Conservation (phyloP, 2,329 filamentous ascomycete genomes). For the Penicillium corylophilum region DNA sequence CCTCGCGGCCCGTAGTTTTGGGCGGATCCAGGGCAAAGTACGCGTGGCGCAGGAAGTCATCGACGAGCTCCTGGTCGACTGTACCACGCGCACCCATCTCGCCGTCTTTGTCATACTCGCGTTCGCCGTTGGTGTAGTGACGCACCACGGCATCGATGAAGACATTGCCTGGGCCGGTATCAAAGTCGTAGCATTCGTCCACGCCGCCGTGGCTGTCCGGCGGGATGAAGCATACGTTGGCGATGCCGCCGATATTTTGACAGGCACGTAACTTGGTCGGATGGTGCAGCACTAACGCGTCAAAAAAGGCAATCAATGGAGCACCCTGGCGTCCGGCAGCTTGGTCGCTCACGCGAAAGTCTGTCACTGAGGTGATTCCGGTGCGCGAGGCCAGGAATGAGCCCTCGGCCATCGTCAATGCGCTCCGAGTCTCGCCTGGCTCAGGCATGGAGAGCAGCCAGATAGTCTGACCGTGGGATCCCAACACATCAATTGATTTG, state of each 20-base stretch:
- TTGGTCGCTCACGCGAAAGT: conserved; percentile 59
- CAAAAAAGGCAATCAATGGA: conserved; percentile 59
- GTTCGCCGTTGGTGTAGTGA: conserved; percentile 52
- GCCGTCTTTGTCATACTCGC: conserved; percentile 55
- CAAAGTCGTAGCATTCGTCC: conserved; percentile 51
- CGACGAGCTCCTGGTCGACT: conserved; percentile 53
- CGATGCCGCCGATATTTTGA: conserved; percentile 63
- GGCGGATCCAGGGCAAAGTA: conserved; percentile 55
- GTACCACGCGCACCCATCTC: conserved; percentile 51
- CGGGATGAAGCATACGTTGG: conserved; percentile 56
- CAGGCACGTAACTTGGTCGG: conserved; percentile 58
- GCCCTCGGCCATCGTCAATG: conserved; percentile 59
- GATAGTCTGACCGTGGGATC: conserved; percentile 60
- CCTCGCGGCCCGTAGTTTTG: conserved; percentile 60
- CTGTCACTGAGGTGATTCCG: conserved; percentile 59
- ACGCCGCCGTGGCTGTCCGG: conserved; percentile 22
- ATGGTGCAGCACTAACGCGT: conserved; percentile 57
- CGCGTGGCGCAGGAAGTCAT: conserved; percentile 50
- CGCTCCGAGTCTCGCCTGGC: conserved; percentile 46
- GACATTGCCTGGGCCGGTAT: conserved; percentile 57
- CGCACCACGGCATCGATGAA: conserved; percentile 59
- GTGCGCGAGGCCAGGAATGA: conserved; percentile 55
- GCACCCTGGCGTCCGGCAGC: conserved; percentile 57
- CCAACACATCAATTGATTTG: conserved; percentile 53
- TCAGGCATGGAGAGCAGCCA: conserved; percentile 58